A percentile compares a stretch with the other conserved stretches of the same genome.
Conservation (phyloP, 2,329 filamentous ascomycete genomes). For the Fusarium vanettenii region DNA sequence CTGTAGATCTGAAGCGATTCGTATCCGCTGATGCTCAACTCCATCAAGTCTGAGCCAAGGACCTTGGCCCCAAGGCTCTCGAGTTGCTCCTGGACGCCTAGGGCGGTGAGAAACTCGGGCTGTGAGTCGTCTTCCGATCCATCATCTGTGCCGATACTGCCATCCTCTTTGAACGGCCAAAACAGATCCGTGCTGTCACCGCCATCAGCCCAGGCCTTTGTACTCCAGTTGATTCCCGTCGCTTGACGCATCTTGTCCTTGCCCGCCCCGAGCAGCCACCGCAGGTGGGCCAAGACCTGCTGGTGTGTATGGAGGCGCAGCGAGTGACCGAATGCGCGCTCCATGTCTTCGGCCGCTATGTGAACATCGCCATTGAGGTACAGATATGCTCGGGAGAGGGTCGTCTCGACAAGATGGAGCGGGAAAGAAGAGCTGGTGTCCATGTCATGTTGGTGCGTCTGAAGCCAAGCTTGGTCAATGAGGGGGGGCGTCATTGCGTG, state of each 20-base stretch:
- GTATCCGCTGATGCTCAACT: neutral
- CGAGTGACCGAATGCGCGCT: constrained; percentile 1
- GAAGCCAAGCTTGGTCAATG: neutral
- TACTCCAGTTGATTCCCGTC: constrained; percentile 1
- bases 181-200: neutral
- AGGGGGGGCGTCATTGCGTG: neutral
- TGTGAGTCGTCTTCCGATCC: neutral
- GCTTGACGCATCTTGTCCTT: neutral
- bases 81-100: constrained; percentile 1
- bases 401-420: neutral
- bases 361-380: neutral
- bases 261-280: neutral
- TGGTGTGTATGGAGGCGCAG: neutral
- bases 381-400: neutral
- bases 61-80: neutral
- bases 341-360: neutral
- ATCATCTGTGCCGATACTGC: neutral
- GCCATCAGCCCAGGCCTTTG: neutral
- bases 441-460: neutral
- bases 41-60: neutral
- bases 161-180: neutral
- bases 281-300: neutral
- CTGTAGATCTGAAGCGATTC: neutral
- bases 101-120: constrained; percentile 1
- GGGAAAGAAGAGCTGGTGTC: neutral